Conservation (phyloP, 192 early-diverging fungal genomes). For the Lunasporangiospora selenospora region DNA sequence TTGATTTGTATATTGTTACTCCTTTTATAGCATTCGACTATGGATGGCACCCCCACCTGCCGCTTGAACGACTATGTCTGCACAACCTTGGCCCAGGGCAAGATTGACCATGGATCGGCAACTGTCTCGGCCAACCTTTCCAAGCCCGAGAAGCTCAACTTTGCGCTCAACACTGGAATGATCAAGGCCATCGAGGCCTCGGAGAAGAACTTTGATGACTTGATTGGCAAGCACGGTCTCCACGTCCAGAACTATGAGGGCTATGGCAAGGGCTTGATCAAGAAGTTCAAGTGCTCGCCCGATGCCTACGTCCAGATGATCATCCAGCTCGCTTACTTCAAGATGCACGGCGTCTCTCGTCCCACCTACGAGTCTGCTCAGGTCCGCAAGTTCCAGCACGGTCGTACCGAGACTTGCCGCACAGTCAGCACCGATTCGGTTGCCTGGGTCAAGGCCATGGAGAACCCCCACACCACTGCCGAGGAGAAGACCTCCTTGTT, state of each 20-base stretch:
- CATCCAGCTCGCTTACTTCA: slow-evolving; percentile 96
- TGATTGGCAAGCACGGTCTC: slow-evolving; percentile 84
- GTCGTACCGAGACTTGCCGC: slow-evolving; percentile 95
- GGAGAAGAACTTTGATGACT: slow-evolving; percentile 77
- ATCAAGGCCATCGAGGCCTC: slow-evolving; percentile 70
- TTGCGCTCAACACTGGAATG: slow-evolving; percentile 70
- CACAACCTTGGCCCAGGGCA: slow-evolving; percentile 63
- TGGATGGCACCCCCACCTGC: slow-evolving; percentile 95
- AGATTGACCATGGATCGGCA: slow-evolving; percentile 75
- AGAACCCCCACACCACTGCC: slow-evolving; percentile 55
- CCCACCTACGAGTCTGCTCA: slow-evolving; percentile 96
- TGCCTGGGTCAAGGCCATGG: slow-evolving; percentile 89
- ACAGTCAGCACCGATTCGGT: slow-evolving; percentile 78
- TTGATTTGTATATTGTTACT: not conserved
- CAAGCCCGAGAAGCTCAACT: slow-evolving; percentile 71
- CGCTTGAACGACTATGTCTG: slow-evolving; percentile 88
- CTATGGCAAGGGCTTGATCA: slow-evolving; percentile 96
- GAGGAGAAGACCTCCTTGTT: slow-evolving; percentile 72
- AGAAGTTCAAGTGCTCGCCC: slow-evolving; percentile 79
- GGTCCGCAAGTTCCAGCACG: slow-evolving; percentile 91
- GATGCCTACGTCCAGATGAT: slow-evolving; percentile 90
- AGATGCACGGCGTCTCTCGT: slow-evolving; percentile 76
- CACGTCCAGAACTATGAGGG: slow-evolving; percentile 82
- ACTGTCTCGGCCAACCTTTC: slow-evolving; percentile 64
- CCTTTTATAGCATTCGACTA: slow-evolving; percentile 71